These are phyloP conservation scores for Pseudogymnoascus destructans DNA, from an alignment of 2,329 filamentous ascomycete genomes.

Conservation along the genomic window DNA sequence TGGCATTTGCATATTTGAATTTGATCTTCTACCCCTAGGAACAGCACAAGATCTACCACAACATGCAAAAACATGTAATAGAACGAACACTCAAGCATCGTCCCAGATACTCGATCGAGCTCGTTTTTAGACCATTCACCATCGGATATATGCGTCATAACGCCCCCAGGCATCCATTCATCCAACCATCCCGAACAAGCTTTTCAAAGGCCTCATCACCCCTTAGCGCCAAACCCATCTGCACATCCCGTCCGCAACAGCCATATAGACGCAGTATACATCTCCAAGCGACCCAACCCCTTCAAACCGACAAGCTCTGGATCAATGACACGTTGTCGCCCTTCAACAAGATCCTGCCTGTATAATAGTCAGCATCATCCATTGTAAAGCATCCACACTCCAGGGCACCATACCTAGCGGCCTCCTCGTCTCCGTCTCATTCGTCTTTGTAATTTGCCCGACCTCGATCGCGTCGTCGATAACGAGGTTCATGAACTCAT, in stretches of 20 bases:
- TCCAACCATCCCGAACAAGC: neutral
- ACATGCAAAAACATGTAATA: neutral
- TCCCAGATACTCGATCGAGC: neutral
- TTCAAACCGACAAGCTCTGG: constrained; percentile 30
- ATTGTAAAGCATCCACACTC: neutral
- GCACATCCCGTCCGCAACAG: neutral
- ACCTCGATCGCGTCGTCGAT: constrained; percentile 93
- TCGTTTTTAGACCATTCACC: neutral
- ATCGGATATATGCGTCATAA: neutral
- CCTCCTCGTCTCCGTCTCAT: constrained; percentile 59
- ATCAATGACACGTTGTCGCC: constrained; percentile 55
- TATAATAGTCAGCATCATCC: neutral
- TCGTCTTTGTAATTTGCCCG: constrained; percentile 67
- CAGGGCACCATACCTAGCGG: constrained; percentile 53
- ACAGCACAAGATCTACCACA: neutral
- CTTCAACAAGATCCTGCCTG: constrained; percentile 53
- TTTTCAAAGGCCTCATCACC: neutral
- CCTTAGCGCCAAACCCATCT: neutral
- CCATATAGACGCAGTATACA: neutral
- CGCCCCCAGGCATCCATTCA: neutral
- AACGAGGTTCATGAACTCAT: constrained; percentile 99
- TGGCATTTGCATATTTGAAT: neutral
- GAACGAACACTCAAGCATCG: neutral
- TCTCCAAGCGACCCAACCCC: neutral
- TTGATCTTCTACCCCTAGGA: neutral